Conservation (phyloP, 2,329 filamentous ascomycete genomes). For the Calycina herbarum region DNA sequence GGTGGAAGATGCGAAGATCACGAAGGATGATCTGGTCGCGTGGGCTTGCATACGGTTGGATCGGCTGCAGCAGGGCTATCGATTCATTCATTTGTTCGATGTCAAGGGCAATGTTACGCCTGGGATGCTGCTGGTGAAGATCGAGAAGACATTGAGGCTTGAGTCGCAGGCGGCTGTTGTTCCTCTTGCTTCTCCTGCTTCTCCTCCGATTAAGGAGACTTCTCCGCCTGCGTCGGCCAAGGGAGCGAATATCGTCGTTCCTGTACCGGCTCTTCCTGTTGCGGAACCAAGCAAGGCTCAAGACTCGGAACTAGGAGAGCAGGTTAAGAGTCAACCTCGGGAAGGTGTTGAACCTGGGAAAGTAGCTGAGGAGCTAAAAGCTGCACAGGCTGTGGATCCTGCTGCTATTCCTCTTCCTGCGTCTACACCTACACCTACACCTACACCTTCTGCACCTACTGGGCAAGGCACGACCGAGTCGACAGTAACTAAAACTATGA, state of each 20-base stretch:
- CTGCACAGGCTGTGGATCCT: background rate
- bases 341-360: background rate
- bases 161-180: background rate
- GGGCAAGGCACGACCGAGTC: background rate
- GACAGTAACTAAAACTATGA: background rate
- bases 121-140: conserved; percentile 71
- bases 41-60: conserved; percentile 91
- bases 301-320: background rate
- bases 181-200: background rate
- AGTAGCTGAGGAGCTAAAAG: background rate
- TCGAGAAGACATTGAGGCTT: conserved; percentile 54
- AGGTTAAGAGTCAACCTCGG: background rate
- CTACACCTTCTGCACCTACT: background rate
- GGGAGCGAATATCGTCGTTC: background rate
- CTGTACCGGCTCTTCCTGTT: background rate
- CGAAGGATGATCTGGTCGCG: conserved; percentile 74
- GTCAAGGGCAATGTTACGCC: conserved; percentile 63
- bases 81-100: conserved; percentile 76
- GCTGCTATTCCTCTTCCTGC: background rate
- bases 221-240: background rate
- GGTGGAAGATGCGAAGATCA: conserved; percentile 82
- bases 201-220: background rate
- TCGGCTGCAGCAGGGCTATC: conserved; percentile 71
- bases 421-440: background rate
- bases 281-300: background rate